A percentile compares a stretch with the other conserved stretches of the same genome.
These are phyloP conservation scores for Santalum album DNA, from an alignment of 164 flowering plant genomes.

Conservation along the genomic window DNA sequence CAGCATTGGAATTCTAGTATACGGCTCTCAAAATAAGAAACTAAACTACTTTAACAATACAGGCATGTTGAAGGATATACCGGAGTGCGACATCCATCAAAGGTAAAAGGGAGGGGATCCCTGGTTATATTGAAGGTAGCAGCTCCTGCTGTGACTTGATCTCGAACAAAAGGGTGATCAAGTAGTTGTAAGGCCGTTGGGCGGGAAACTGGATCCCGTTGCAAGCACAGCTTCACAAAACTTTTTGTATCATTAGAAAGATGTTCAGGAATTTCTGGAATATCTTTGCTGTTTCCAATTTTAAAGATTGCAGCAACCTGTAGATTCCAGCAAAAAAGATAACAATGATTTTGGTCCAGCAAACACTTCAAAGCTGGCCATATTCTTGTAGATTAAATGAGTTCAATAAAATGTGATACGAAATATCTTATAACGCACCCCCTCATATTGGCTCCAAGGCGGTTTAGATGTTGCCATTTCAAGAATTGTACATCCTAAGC, in stretches of 20 bases:
- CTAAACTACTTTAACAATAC: too few relatives aligned
- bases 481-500: slow-evolving; percentile 91
- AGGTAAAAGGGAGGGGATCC: slow-evolving; percentile 45
- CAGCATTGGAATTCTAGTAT: too few relatives aligned
- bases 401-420: too few relatives aligned
- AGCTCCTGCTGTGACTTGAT: slow-evolving; percentile 21
- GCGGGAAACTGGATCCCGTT: slow-evolving; percentile 18
- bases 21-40: too few relatives aligned
- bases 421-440: slow-evolving; percentile 42
- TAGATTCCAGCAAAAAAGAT: not conserved
- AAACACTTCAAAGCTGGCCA: too few relatives aligned
- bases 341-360: not conserved
- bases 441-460: slow-evolving; percentile 96
- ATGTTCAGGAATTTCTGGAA: slow-evolving; percentile 22
- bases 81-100: slow-evolving; percentile 56
- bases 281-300: slow-evolving; percentile 23
- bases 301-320: slow-evolving; percentile 7
- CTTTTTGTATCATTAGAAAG: slow-evolving; percentile 19
- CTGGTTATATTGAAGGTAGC: slow-evolving; percentile 31
- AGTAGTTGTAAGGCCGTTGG: slow-evolving; percentile 19
- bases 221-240: slow-evolving; percentile 20
- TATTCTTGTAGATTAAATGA: too few relatives aligned
- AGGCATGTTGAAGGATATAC: slow-evolving; percentile 22
- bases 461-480: slow-evolving; percentile 98
- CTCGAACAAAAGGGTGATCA: slow-evolving; percentile 23